Evolutionary conservation across 2,329 filamentous ascomycete genomes (phyloP), one percentile per base, ranked within the genome.

Genomic region (Stylonectria norvegica): DNA sequence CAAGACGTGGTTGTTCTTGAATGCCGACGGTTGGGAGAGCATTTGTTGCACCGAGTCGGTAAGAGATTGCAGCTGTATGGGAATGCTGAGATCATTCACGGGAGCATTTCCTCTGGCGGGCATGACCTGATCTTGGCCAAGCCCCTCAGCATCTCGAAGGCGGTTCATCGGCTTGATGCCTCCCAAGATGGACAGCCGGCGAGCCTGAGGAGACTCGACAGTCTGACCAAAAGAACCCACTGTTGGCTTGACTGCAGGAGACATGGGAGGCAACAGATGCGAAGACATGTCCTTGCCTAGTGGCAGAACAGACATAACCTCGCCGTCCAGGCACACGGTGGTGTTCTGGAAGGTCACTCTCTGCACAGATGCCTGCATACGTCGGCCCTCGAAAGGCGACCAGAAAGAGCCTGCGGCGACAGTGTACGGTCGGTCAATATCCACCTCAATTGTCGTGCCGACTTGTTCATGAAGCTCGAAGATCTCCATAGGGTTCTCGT

Each of bases 1-100:
- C 34, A 96, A 73, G 33, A 98, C 86, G 59, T 96, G 87, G 50
- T 88, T 81, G 56, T 87, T 82, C 69, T 90, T 95, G 76, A 97
- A 96, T 0, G 85, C 78, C 3, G 90, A 95, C 39, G 73, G 66
- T 54, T 79, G 81, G 19, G 85, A 76, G 16, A 97, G 73, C 32
- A 96, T 75, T 45, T 88, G 78, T 34, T 79, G 73, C 20, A 97
- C 69, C 5, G 81, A 78, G 22, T 83, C 73, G 42, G 75, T 74
- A 15, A 76, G 66, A 16, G 74, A 69, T 39, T 77, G 72, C 38
- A 71, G 55, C 20, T 76, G 70, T 23, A 73, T 58, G 5, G 70
- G 61, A 27, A 71, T 59, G 20, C 64, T 64, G 27, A 78, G 66
- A 14, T 75, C 72, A 7, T 76, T 71, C n/a, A 66, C 43, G 6